phyloP scores from a whole-genome alignment of 1,139 yeast genomes.

The Arxiozyma slooffiae region DNA sequence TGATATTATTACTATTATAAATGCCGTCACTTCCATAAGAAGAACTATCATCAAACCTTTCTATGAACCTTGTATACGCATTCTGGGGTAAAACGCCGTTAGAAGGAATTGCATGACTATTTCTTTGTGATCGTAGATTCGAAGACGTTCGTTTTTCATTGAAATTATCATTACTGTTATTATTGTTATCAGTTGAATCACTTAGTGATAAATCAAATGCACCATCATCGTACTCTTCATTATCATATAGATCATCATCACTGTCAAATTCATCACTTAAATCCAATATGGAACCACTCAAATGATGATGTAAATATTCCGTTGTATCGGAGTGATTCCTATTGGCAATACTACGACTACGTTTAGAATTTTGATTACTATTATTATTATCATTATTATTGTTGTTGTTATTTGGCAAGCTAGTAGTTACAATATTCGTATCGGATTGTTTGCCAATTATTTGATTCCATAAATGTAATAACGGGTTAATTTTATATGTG shows the following conservation, averaged over 20 bases:
- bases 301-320: background rate
- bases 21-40: background rate
- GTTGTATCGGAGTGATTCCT: background rate
- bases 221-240: conserved; percentile 8
- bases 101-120: background rate
- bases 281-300: background rate
- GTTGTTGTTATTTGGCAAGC: background rate
- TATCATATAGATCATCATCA: background rate
- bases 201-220: conserved; percentile 7
- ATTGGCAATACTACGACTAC: background rate
- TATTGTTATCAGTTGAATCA: conserved; percentile 1
- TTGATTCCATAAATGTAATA: conserved; percentile 22
- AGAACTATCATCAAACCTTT: background rate
- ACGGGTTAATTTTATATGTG: conserved; percentile 23
- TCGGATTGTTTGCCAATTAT: conserved; percentile 18
- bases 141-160: background rate
- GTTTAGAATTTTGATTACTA: background rate
- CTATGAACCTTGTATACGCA: conserved; percentile 1
- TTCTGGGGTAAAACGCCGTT: background rate
- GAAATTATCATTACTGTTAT: background rate
- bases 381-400: background rate
- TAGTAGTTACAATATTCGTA: background rate
- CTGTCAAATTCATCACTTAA: conserved; percentile 1
- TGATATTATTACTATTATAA: background rate
- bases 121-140: background rate